Base-by-base conservation (phyloP, 2,329 filamentous ascomycete genomes). In the Penicillium sp. region DNA sequence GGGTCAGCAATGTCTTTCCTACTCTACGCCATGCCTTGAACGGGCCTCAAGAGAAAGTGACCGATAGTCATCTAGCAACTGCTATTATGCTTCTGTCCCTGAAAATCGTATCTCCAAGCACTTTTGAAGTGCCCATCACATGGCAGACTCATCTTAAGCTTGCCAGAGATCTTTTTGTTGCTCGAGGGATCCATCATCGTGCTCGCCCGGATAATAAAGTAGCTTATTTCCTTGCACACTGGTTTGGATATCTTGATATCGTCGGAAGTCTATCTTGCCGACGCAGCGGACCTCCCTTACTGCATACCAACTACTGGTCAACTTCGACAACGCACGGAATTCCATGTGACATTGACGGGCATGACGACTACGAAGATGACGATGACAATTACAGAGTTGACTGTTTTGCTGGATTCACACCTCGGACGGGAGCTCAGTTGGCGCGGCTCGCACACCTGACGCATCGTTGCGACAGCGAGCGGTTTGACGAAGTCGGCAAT, bases 201-300 rank as follows among this genome's bases (percentile, higher is more conserved):
- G 81, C 81, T 72, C 72, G 64, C 79, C 75, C 63, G 71, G 78
- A 55, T 65, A 81, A 65, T 79, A 86, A 65, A 77, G 83, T 65
- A 79, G 89, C 55, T 81, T 86, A 87, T 53, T 94, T 95, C 66
- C 79, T 94, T 9, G 86, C 84, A 62, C 84, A 88, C 58, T 95
- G 90, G 90, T 88, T 94, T 61, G 88, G 87, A 1, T 94, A 94
- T 71, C 80, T 95, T 20, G 90, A 94, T 66, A 85, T 94, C 1
- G 76, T 94, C 55, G 90, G 89, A 23, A 86, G 84, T 43, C 77
- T 95, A 77, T 77, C 76, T 55, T 88, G 88, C 16, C 81, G 82
- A 9, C 77, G 76, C 49, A 77, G 77, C 33, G 79, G 79, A 33
- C 77, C 78, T 21, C 80, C 82, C 0, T 74, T 83, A 8, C 78